phyloP scores from a whole-genome alignment of 768 basidiomycete genomes.

The Gyrodon lividus region DNA sequence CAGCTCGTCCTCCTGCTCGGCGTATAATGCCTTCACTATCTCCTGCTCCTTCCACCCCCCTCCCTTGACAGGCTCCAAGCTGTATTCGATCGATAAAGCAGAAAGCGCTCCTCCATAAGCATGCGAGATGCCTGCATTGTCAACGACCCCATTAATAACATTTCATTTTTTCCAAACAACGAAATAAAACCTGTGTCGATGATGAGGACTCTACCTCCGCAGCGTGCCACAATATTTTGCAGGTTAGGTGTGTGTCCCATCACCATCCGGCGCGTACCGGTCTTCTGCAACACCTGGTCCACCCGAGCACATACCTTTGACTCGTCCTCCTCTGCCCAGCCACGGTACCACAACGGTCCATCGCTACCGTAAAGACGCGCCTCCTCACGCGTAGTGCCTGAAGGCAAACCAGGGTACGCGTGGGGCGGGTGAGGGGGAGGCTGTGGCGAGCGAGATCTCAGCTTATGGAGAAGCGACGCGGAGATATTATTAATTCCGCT shows the following conservation, averaged over 20 bases:
- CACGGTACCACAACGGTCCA: slow-evolving; percentile 94
- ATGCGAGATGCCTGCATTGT: slow-evolving; percentile 75
- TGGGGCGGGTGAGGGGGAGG: slow-evolving; percentile 79
- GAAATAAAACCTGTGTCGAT: slow-evolving; percentile 80
- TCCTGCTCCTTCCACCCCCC: slow-evolving; percentile 37
- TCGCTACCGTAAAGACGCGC: slow-evolving; percentile 66
- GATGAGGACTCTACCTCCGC: slow-evolving; percentile 89
- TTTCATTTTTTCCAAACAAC: neutral
- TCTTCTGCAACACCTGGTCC: slow-evolving; percentile 64
- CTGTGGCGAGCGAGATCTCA: slow-evolving; percentile 63
- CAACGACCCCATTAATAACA: slow-evolving; percentile 8
- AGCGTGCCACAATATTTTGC: slow-evolving; percentile 79
- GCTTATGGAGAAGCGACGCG: slow-evolving; percentile 62
- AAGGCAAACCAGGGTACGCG: slow-evolving; percentile 71
- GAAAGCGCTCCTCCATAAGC: slow-evolving; percentile 94
- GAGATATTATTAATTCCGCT: slow-evolving; percentile 78
- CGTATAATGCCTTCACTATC: slow-evolving; percentile 36
- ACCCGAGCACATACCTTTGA: slow-evolving; percentile 69
- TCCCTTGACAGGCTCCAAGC: slow-evolving; percentile 57
- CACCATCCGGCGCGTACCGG: slow-evolving; percentile 84
- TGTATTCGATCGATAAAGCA: slow-evolving; percentile 84
- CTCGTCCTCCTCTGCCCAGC: slow-evolving; percentile 81
- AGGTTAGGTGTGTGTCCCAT: slow-evolving; percentile 98
- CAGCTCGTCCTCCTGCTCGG: slow-evolving; percentile 31
- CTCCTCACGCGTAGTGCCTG: slow-evolving; percentile 64